Base-by-base conservation (phyloP, 495 filamentous ascomycete genomes). In the Penicillium lagena region DNA sequence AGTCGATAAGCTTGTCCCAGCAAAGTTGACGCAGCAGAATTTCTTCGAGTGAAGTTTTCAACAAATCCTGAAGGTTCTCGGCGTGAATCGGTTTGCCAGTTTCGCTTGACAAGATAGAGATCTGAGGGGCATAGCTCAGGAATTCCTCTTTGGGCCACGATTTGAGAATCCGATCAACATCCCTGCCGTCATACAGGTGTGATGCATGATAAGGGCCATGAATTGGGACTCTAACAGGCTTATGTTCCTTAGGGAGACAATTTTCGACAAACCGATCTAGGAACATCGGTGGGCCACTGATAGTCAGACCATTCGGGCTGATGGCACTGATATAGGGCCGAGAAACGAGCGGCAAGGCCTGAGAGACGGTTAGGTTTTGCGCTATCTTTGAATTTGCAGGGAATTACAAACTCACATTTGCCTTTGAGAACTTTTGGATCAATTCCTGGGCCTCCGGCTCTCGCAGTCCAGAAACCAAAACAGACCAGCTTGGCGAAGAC, bases 121-220 rank as follows among this genome's bases (percentile, higher is more conserved):
- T 78, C 28, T 61, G 68, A 12, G 78, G 73, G 17, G 60, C 63
- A 4, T 77, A 73, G 35, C 50, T 56, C 9, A 62, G 53, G n/a
- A 82, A 64, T 11, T 47, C 31, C n/a, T 59, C 63, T 10, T 38
- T 39, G 2, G 59, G 58, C 52, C 49, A 63, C 1, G 56, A 55
- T 15, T 70, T 53, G 22, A 89, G 52, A 36, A 90, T 79, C 41
- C 74, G 73, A 35, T 78, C 73, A 33, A 86, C 67, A 50, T 89
- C 79, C 11, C 68, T 67, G 12, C 67, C 45, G 7, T 70, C 70
- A 62, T 88, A 84, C 8, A 94, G 64, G 60, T 94, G 87, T 1
- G 73, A 52, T 10, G 89, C 86, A 65, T 95, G 89, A 54, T 89
- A 94, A 1, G 89, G 86, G 1, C 83, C 89, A 50, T 85, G 81